Evolutionary conservation across 345 rosid genomes (phyloP).

Genomic region (Camelina hispida): DNA sequence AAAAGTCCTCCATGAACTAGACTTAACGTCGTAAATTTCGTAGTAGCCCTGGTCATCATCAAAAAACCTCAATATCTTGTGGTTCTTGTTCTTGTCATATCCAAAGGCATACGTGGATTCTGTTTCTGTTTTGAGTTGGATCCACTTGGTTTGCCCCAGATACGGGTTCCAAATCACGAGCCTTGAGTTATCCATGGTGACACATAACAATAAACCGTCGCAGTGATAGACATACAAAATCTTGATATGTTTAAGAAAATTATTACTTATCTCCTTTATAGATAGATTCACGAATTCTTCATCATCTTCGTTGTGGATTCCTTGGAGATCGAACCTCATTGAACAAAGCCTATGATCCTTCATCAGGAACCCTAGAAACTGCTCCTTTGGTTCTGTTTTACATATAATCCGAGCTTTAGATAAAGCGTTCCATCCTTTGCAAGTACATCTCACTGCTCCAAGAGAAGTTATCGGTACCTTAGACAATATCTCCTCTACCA

Average conservation of each 20-base stretch:
- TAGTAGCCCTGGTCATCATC: neutral
- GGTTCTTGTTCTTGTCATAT: constrained; percentile 2
- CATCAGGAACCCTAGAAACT: neutral
- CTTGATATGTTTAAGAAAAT: too few species aligned
- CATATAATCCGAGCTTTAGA: neutral
- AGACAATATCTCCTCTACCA: neutral
- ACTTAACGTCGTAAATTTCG: neutral
- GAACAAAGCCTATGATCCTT: neutral
- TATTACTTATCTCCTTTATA: neutral
- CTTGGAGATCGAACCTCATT: neutral
- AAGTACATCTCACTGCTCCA: constrained; percentile 4
- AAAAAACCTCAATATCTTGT: neutral
- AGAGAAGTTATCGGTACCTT: neutral
- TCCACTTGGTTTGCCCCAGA: neutral
- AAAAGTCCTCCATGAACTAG: neutral
- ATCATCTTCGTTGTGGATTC: neutral
- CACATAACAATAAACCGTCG: neutral
- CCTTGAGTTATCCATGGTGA: neutral
- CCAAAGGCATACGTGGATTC: neutral
- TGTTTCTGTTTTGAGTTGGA: neutral
- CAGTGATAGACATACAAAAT: neutral
- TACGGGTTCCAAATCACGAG: neutral
- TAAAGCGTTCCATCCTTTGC: constrained; percentile 10
- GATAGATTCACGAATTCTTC: neutral
- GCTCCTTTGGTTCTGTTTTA: neutral